Conservation (phyloP, 2,329 filamentous ascomycete species). For the Calonectria hawksworthii region DNA sequence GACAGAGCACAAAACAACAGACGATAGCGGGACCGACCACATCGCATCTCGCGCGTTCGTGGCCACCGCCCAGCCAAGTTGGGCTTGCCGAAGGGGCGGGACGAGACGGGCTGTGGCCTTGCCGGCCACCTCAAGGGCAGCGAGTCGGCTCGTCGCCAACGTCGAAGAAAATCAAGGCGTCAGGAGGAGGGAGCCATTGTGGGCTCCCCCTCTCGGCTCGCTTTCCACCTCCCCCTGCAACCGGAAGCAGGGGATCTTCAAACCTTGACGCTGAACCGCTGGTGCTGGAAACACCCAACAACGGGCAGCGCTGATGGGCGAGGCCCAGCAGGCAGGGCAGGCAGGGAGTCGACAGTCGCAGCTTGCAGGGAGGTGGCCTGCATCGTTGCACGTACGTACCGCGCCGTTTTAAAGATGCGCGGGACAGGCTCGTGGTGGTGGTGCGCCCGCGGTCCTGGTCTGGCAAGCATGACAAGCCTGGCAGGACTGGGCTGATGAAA, state of each 20-base stretch:
- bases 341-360: neutral
- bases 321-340: conserved; percentile 11
- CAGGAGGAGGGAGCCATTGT: conserved; percentile 28
- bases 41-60: conserved; percentile 14
- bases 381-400: conserved; percentile 27
- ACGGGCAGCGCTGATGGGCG: conserved; percentile 26
- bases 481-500: conserved; percentile 29
- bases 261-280: conserved; percentile 41
- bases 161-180: conserved; percentile 19
- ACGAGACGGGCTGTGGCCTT: neutral
- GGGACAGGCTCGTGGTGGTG: conserved; percentile 29
- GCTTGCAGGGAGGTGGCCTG: conserved; percentile 17
- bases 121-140: neutral
- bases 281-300: conserved; percentile 18
- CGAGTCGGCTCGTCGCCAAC: conserved; percentile 9
- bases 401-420: conserved; percentile 40
- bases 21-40: conserved; percentile 25
- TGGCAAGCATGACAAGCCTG: conserved; percentile 19
- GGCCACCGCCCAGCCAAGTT: conserved; percentile 1
- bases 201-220: conserved; percentile 27
- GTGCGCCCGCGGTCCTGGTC: conserved; percentile 26
- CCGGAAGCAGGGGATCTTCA: conserved; percentile 41
- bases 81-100: conserved; percentile 5
- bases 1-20: conserved; percentile 34
- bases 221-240: conserved; percentile 30